Conservation (phyloP, 805 yeast species). For the Wickerhamiella kurtzmanii region DNA sequence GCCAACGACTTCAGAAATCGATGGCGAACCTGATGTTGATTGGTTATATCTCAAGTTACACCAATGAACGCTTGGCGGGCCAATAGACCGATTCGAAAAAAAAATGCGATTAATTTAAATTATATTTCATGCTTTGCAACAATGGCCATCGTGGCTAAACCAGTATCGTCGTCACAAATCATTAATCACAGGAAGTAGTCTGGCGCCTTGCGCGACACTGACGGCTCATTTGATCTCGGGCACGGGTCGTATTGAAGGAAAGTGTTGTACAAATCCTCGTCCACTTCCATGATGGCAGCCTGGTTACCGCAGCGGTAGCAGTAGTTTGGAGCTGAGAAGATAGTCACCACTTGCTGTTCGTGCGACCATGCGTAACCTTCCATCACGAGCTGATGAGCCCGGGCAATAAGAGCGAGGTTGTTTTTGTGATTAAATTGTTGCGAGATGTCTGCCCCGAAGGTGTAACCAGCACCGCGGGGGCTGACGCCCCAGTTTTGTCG, state of each 20-base stretch:
- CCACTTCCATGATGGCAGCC: conserved; percentile 97
- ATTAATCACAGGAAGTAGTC: conserved; percentile 78
- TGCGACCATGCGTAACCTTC: conserved; percentile 95
- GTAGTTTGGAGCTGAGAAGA: conserved; percentile 90
- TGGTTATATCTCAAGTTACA: too few species aligned
- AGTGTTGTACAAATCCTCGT: conserved; percentile 70
- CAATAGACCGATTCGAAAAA: neutral
- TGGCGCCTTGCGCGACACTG: conserved; percentile 92
- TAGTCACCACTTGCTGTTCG: conserved; percentile 86
- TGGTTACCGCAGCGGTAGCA: conserved; percentile 97
- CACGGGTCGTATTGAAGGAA: conserved; percentile 93
- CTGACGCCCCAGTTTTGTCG: conserved; percentile 97
- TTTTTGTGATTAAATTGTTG: conserved; percentile 94
- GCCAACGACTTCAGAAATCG: too few species aligned
- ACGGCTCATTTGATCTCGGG: conserved; percentile 95
- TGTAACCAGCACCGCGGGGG: conserved; percentile 98
- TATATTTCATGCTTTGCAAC: neutral
- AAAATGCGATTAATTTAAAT: too few species aligned
- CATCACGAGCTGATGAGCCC: conserved; percentile 97
- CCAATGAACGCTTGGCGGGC: too few species aligned
- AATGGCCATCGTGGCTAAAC: too few species aligned
- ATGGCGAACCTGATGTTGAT: too few species aligned
- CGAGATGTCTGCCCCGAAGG: conserved; percentile 92
- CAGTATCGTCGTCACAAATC: too few species aligned
- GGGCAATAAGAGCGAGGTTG: conserved; percentile 71